Base-by-base conservation (phyloP, 2,329 filamentous ascomycete species). In the Gyromitra esculenta region DNA sequence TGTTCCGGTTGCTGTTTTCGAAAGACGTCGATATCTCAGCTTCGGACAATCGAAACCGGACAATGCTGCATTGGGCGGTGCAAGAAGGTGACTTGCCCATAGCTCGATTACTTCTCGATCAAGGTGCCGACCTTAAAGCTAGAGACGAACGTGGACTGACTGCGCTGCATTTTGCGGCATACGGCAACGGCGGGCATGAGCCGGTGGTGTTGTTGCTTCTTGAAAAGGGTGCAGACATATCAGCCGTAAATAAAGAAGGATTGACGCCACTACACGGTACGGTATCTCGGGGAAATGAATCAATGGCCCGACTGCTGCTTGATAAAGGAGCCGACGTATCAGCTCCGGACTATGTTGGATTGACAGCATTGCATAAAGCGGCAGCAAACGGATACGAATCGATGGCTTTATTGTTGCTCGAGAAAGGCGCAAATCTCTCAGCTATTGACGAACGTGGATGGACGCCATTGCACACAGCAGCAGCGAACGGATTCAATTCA, bases 51-150 rank as follows among this genome's bases (percentile, higher is more conserved):
- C 13, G 66, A 15, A 54, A 54, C 3, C 59, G 59, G 11, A 50
- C 66, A 21, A 31, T 50, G 13, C 66, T 70, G 31, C 66, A 70
- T 13, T 21, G 48, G 59, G 31, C 66, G 21, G 41, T 31, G 39
- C 15, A 56, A 66, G 37, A 66, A 25, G 63, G 63, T n/a, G 25
- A 66, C 13, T 15, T 5, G 13, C 3, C 37, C 15, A 15, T 68
- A 18, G 21, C 35, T 21, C n/a, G 21, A 18, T 21, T 68, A n/a
- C 41, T 68, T 11, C 65, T 68, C 57, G 65, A 68, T 31, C 15
- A 59, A 56, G 50, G 50, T 9, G 64, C 64, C 2, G 41, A 45
- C 8, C 9, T 45, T 15, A 45, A 9, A 45, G 37, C 54, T 57
- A 31, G 21, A 25, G 64, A 68, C 31, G 1, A 25, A 8, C n/a